Evolutionary conservation across 129 eudicot genomes (phyloP).

Genomic region (Smallanthus sonchifolius): DNA sequence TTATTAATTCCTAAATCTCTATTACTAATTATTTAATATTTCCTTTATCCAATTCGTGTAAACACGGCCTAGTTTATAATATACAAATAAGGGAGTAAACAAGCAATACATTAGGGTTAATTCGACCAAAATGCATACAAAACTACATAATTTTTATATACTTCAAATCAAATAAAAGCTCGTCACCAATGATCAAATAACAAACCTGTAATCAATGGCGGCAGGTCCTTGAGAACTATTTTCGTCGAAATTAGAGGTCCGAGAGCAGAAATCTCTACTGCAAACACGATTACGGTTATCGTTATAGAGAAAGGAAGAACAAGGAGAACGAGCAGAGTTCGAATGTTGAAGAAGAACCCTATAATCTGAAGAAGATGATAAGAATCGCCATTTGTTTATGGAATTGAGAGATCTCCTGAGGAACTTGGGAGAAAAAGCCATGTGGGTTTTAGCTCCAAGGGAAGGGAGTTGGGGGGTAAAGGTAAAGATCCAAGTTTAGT

Average conservation of each 20-base stretch:
- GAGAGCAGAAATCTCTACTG: slow-evolving; percentile 39
- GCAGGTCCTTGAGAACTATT: slow-evolving; percentile 49
- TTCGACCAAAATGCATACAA: neutral
- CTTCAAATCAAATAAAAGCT: neutral
- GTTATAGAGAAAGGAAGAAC: neutral
- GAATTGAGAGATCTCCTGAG: slow-evolving; percentile 23
- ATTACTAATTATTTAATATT: too few species aligned
- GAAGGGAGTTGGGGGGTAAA: too few species aligned
- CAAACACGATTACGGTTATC: neutral
- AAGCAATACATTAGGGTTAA: neutral
- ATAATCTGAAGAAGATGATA: slow-evolving; percentile 19
- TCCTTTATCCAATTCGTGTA: too few species aligned
- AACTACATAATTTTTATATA: neutral
- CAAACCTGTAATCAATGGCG: slow-evolving; percentile 63
- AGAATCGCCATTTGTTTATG: slow-evolving; percentile 10
- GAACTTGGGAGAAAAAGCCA: slow-evolving; percentile 31
- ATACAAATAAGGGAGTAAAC: neutral
- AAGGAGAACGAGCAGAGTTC: neutral
- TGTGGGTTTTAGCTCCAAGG: neutral
- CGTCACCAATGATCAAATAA: neutral
- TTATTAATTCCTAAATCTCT: too few species aligned
- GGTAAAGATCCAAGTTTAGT: too few species aligned
- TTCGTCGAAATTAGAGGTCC: slow-evolving; percentile 26
- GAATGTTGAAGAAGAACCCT: slow-evolving; percentile 21
- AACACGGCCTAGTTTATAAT: neutral